Evolutionary conservation across 1,284 basidiomycete species (phyloP).

Genomic region (Cryptococcus depauperatus): DNA sequence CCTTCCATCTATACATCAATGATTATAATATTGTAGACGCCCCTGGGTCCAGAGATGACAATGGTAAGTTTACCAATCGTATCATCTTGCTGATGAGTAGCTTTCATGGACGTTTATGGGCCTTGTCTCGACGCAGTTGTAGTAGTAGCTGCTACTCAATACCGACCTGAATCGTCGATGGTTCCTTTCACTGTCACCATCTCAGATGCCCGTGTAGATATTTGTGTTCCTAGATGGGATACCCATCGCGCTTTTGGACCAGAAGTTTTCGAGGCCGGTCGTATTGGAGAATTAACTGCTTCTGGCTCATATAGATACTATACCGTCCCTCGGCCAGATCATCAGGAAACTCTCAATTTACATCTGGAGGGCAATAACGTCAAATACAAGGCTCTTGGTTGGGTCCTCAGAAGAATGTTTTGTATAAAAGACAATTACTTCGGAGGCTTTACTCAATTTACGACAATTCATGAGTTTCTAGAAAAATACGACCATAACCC

Average conservation of each 20-base stretch:
- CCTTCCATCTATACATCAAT: conserved; percentile 75
- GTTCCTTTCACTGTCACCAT: conserved; percentile 61
- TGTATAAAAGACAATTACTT: conserved; percentile 84
- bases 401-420: conserved; percentile 79
- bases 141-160: conserved; percentile 62
- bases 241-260: conserved; percentile 62
- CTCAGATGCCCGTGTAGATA: conserved; percentile 53
- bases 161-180: conserved; percentile 60
- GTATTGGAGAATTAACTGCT: conserved; percentile 54
- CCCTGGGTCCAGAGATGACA: conserved; percentile 65
- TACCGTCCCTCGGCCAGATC: conserved; percentile 56
- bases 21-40: conserved; percentile 93
- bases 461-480: conserved; percentile 73
- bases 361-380: conserved; percentile 53
- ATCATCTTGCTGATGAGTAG: conserved; percentile 44
- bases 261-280: conserved; percentile 52
- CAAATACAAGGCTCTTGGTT: conserved; percentile 67
- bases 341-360: conserved; percentile 69
- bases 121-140: conserved; percentile 51
- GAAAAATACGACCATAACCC: conserved; percentile 55
- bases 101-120: conserved; percentile 62
- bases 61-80: conserved; percentile 51
- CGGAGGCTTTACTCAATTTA: conserved; percentile 82
- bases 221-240: conserved; percentile 79
- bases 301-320: conserved; percentile 68